phyloP scores from a whole-genome alignment of 306 rosid species.

The Erythrophleum fordii region DNA sequence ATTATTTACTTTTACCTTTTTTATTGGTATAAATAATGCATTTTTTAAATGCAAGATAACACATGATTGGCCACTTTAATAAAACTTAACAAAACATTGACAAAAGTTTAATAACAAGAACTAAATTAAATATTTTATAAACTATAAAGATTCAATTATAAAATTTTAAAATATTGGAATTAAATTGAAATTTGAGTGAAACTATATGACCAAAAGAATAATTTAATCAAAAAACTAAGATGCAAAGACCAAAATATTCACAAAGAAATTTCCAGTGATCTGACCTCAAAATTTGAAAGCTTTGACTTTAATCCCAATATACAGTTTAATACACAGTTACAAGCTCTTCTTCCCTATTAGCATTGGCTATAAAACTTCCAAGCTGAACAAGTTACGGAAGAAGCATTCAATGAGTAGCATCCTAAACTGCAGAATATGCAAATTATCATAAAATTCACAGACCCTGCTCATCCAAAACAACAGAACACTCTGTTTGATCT shows the following conservation, averaged over 20 bases:
- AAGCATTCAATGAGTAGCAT: constrained; percentile 1
- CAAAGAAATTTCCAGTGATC: not conserved
- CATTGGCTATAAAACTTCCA: constrained; percentile 16
- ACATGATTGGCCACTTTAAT: no score
- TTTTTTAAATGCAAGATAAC: no score
- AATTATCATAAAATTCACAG: not conserved
- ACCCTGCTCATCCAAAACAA: not conserved
- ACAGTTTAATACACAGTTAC: constrained; percentile 35
- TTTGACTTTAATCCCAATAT: constrained; percentile 29
- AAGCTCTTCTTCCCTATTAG: constrained; percentile 17
- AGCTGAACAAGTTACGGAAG: constrained; percentile 3
- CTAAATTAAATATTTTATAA: no score
- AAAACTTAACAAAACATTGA: no score
- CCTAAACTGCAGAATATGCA: not conserved
- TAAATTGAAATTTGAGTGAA: not conserved
- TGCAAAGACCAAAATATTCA: not conserved
- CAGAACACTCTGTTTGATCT: not conserved
- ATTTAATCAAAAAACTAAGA: not conserved
- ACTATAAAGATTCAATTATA: no score
- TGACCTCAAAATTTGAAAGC: constrained; percentile 18
- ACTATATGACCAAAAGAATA: not conserved
- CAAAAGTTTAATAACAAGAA: no score
- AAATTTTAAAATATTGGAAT: no score
- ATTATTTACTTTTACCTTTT: no score
- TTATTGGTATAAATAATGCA: no score